Evolutionary conservation across 768 basidiomycete genomes (phyloP).

Genomic region (Infundibulicybe gibba): DNA sequence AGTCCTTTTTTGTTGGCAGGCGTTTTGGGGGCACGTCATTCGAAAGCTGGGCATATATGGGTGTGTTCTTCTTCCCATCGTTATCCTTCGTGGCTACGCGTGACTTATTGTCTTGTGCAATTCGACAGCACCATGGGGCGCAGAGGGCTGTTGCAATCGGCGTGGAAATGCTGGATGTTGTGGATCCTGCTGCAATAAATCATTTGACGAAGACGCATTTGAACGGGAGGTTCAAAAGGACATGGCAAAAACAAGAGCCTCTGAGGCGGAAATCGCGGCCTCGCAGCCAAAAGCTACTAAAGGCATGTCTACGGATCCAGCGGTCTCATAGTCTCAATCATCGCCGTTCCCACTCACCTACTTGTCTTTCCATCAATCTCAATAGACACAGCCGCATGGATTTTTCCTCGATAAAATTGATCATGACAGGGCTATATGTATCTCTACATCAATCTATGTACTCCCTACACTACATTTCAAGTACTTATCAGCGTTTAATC

Average conservation of each 20-base stretch:
- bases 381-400: too few species aligned
- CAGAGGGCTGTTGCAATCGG: conserved; percentile 25
- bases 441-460: too few species aligned
- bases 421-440: too few species aligned
- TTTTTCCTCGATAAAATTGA: too few species aligned
- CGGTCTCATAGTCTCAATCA: too few species aligned
- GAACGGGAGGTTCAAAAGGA: conserved; percentile 34
- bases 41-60: neutral
- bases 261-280: conserved; percentile 14
- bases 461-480: too few species aligned
- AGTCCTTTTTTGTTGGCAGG: neutral
- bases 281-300: conserved; percentile 18
- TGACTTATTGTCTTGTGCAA: neutral
- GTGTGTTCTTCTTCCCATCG: neutral
- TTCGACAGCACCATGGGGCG: conserved; percentile 23
- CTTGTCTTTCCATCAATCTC: too few species aligned
- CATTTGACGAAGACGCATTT: conserved; percentile 43
- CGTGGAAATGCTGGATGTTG: conserved; percentile 38
- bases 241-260: conserved; percentile 30
- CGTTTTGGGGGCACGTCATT: conserved; percentile 4
- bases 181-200: conserved; percentile 36
- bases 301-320: conserved; percentile 16
- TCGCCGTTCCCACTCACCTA: too few species aligned
- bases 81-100: too few species aligned
- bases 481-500: too few species aligned